phyloP scores from a whole-genome alignment of 225 moss, liverwort and hornwort species.

The Ulota crispa region DNA sequence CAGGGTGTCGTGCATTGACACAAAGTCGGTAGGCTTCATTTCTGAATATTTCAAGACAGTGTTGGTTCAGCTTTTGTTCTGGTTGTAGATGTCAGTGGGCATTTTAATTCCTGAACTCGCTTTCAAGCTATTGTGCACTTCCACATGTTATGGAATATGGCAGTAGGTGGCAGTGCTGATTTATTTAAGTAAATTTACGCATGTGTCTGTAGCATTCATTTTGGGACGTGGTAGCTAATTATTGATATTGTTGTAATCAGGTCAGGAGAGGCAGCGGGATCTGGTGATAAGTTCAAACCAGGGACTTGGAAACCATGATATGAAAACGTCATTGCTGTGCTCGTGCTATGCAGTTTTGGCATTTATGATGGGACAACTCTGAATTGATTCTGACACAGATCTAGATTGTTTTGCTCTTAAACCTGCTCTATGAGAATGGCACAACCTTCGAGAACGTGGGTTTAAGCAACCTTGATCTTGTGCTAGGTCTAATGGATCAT shows the following conservation, averaged over 20 bases:
- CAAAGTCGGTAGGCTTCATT: background rate
- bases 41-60: background rate
- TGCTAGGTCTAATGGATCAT: background rate
- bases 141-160: background rate
- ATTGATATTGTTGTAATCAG: conserved; percentile 22
- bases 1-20: background rate
- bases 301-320: conserved; percentile 55
- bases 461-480: background rate
- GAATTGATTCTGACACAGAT: background rate
- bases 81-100: background rate
- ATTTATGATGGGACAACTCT: background rate
- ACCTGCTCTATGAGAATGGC: background rate
- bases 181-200: background rate
- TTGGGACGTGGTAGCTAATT: background rate
- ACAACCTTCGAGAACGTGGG: background rate
- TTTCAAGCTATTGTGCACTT: background rate
- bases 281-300: conserved; percentile 45
- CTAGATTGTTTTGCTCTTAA: background rate
- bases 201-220: background rate
- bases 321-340: background rate
- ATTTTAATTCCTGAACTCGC: background rate
- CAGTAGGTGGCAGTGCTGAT: background rate
- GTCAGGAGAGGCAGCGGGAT: conserved; percentile 46
- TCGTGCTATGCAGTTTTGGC: background rate
- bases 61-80: background rate